Conservation (phyloP, 768 basidiomycete genomes). For the Kwoniella sp. region DNA sequence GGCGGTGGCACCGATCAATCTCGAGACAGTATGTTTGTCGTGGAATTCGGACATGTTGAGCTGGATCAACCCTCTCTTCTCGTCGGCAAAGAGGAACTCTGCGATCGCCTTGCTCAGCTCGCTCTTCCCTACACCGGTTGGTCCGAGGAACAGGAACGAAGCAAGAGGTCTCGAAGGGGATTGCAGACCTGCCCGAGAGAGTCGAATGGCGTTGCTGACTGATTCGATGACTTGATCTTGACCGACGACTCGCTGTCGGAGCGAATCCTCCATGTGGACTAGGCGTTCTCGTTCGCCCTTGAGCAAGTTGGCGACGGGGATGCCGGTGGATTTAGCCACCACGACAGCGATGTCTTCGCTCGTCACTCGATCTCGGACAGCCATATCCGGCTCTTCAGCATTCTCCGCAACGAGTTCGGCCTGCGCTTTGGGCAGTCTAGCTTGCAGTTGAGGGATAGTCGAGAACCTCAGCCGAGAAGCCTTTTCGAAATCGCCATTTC, state of each 20-base stretch:
- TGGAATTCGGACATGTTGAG: slow-evolving; percentile 99
- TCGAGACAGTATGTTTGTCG: slow-evolving; percentile 85
- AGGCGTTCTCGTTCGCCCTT: slow-evolving; percentile 89
- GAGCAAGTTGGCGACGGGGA: slow-evolving; percentile 82
- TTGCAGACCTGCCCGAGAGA: slow-evolving; percentile 87
- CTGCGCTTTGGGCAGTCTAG: slow-evolving; percentile 66
- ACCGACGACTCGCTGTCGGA: slow-evolving; percentile 77
- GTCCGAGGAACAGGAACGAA: slow-evolving; percentile 75
- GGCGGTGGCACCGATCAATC: slow-evolving; percentile 87
- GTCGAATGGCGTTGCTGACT: slow-evolving; percentile 85
- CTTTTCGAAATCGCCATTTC: slow-evolving; percentile 80
- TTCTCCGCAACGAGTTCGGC: slow-evolving; percentile 60
- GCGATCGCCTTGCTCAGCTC: slow-evolving; percentile 88
- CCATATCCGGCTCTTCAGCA: slow-evolving; percentile 62
- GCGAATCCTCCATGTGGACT: slow-evolving; percentile 85
- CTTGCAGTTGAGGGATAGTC: slow-evolving; percentile 78
- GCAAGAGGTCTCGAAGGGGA: slow-evolving; percentile 87
- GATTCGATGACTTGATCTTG: slow-evolving; percentile 86
- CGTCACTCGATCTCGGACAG: slow-evolving; percentile 83
- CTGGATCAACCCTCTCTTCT: slow-evolving; percentile 79
- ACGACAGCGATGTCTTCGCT: slow-evolving; percentile 87
- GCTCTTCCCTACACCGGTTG: slow-evolving; percentile 65
- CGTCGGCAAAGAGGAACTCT: slow-evolving; percentile 84
- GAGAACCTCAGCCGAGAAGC: slow-evolving; percentile 82
- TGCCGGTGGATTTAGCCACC: slow-evolving; percentile 84